phyloP scores from a whole-genome alignment of 2,329 filamentous ascomycete species.

The Pseudogymnoascus sp. region DNA sequence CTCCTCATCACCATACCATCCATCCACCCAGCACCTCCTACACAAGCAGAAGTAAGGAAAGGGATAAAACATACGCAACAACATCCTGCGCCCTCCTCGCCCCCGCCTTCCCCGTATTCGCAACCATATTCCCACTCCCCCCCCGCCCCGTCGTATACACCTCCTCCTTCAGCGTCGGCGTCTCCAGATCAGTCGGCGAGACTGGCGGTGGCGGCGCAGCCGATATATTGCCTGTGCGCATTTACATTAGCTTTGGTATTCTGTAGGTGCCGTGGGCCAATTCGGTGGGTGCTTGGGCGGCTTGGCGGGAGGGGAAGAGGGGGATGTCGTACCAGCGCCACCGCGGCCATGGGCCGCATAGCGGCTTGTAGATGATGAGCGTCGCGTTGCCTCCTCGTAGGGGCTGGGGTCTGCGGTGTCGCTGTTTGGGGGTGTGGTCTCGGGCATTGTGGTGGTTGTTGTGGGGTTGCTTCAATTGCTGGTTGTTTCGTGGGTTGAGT shows the following conservation, averaged over 20 bases:
- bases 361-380: neutral
- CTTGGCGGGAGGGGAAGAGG: neutral
- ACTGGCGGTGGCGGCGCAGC: slow-evolving; percentile 41
- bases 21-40: too few relatives aligned
- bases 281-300: neutral
- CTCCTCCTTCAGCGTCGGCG: slow-evolving; percentile 74
- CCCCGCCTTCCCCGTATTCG: slow-evolving; percentile 61
- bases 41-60: slow-evolving; percentile 12
- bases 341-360: neutral
- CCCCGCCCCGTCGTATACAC: slow-evolving; percentile 85
- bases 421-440: neutral
- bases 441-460: neutral
- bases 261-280: neutral
- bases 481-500: neutral
- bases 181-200: slow-evolving; percentile 61
- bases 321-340: neutral
- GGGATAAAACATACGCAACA: slow-evolving; percentile 46
- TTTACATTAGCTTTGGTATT: neutral
- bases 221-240: slow-evolving; percentile 52
- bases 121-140: slow-evolving; percentile 80
- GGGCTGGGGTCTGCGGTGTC: neutral
- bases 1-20: neutral
- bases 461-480: neutral
- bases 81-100: slow-evolving; percentile 81
- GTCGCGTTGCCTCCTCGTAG: neutral